phyloP scores from a whole-genome alignment of 345 rosid species.

The Melastoma malabathricum region DNA sequence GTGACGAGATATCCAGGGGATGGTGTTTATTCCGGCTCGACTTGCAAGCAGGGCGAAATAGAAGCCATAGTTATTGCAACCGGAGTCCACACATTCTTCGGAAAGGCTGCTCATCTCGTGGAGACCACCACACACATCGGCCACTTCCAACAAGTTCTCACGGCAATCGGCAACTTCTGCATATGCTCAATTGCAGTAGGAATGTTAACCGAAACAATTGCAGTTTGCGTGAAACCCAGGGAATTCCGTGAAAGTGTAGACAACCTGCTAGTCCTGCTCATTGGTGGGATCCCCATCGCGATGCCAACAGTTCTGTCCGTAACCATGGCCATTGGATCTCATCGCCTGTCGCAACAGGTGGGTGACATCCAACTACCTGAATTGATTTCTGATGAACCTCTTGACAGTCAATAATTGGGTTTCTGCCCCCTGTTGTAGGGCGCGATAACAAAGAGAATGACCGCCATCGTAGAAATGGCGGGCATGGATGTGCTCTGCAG shows the following conservation, averaged over 20 bases:
- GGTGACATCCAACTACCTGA: not conserved
- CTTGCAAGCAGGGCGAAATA: constrained; percentile 86
- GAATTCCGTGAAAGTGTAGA: constrained; percentile 58
- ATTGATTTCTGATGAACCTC: not conserved
- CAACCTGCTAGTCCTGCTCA: constrained; percentile 72
- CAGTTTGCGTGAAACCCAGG: constrained; percentile 39
- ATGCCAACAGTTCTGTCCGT: constrained; percentile 98
- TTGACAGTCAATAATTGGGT: not conserved
- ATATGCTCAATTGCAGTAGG: constrained; percentile 86
- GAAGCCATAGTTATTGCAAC: constrained; percentile 90
- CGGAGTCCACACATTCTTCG: constrained; percentile 87
- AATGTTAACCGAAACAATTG: constrained; percentile 53
- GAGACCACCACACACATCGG: constrained; percentile 74
- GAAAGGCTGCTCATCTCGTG: constrained; percentile 95
- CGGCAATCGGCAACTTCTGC: constrained; percentile 90
- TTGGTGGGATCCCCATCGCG: constrained; percentile 97
- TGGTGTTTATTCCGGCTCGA: constrained; percentile 82
- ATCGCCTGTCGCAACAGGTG: constrained; percentile 73
- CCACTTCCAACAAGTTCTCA: constrained; percentile 83
- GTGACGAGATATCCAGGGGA: constrained; percentile 60
- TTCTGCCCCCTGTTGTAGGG: constrained; percentile 26
- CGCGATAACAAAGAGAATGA: constrained; percentile 90
- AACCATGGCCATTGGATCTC: constrained; percentile 91
- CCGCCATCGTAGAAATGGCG: constrained; percentile 96
- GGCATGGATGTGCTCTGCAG: constrained; percentile 97